These are phyloP conservation scores for Fusarium pininemorale DNA, from an alignment of 2,329 filamentous ascomycete genomes.

Conservation along the genomic window DNA sequence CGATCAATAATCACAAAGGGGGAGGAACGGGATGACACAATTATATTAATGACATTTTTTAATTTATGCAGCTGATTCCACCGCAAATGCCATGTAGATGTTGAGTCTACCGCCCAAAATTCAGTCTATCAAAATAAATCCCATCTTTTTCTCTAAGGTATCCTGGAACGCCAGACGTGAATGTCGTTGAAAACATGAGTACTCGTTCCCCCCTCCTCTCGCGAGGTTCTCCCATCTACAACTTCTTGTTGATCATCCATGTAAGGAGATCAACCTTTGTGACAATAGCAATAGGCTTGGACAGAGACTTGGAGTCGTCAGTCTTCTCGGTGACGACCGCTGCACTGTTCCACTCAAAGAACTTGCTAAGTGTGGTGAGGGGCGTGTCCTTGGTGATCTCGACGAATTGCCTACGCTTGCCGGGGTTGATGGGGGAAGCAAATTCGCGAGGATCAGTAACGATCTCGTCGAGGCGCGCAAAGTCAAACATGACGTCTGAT, in stretches of 20 bases:
- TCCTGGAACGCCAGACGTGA: constrained; percentile 45
- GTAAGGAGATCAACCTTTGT: constrained; percentile 96
- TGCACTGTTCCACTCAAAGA: constrained; percentile 98
- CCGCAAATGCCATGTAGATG: constrained; percentile 48
- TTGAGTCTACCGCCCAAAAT: constrained; percentile 52
- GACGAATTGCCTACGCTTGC: constrained; percentile 77
- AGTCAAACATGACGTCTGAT: constrained; percentile 95
- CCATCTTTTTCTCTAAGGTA: constrained; percentile 33
- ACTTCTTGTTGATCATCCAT: constrained; percentile 80
- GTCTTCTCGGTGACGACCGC: constrained; percentile 88
- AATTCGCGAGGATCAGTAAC: constrained; percentile 85
- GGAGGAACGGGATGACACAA: constrained; percentile 9
- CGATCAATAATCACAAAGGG: neutral
- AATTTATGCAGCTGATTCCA: constrained; percentile 29
- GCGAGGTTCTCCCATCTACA: constrained; percentile 38
- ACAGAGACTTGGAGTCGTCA: constrained; percentile 62
- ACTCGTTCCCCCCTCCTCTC: constrained; percentile 43
- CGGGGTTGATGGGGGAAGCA: constrained; percentile 50
- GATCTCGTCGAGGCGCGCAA: constrained; percentile 85
- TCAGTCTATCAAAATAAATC: constrained; percentile 30
- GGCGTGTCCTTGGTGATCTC: constrained; percentile 94
- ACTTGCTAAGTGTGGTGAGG: constrained; percentile 83
- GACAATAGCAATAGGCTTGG: constrained; percentile 87
- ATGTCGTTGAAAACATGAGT: constrained; percentile 47
- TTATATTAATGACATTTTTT: constrained; percentile 41